Base-by-base conservation (phyloP, 345 rosid genomes). In the Abelmoschus esculentus region DNA sequence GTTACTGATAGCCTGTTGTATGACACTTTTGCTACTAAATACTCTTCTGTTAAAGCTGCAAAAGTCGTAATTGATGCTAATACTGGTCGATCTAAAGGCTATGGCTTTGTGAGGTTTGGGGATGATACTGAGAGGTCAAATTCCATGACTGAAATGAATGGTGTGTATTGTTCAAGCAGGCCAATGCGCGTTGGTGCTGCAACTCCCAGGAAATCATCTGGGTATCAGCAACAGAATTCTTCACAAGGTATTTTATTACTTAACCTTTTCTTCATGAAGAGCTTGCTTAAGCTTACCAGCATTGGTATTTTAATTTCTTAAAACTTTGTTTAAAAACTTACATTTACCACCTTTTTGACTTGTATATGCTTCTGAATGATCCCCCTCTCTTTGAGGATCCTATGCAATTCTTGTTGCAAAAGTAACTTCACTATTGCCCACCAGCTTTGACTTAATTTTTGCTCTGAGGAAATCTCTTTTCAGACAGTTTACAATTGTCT, bases 101-200 rank as follows among this genome's bases (percentile, higher is more conserved):
- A 91, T 46, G 99, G 99, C 29, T 95, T 95, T 83, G 99, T 95
- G 83, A 88, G 99, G 82, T 95, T 93, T 78, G 96, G 93, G 52
- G 97, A 95, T 72, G 96, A 89, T 66, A 77, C 42, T 66, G 99
- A 95, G 72, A 86, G 89, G 75, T 77, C 86, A 34, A 83, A 86
- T 71, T 97, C 97, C 44, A 91, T 93, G 99, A 76, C 83, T 14
- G 97, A 95, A 80, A 95, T 95, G 99, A 84, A 91, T 77, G 96
- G 99, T 63, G 85, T 84, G 10, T 85, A 86, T 75, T 95, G 96
- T 80, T 91, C 90, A 3, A 91, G 86, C 82, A 86, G 99, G 85
- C 87, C 96, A 31, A 95, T 95, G 99, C 89, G 97, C 5, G 89
- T 91, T 26, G 97, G 96, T 75, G 89, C 96, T 69, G 97, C 99